Percentiles rank a stretch among this genome's conserved stretches.
Evolutionary conservation across 2,329 filamentous ascomycete species (phyloP).

Genomic region (Davidsoniella neocaledoniae): DNA sequence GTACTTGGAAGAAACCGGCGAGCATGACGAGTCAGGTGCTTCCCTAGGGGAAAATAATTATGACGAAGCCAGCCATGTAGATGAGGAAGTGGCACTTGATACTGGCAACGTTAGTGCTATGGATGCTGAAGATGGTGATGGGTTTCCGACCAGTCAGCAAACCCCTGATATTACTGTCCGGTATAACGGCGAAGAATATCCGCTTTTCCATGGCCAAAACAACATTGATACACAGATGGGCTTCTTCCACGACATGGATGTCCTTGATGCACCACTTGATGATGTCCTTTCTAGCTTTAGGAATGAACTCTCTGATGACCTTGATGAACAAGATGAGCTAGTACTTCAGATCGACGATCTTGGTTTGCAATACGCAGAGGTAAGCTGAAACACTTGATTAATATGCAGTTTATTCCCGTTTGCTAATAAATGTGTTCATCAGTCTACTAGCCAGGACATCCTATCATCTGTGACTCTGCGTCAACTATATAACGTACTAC

Average conservation of each 20-base stretch:
- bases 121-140: constrained; percentile 14
- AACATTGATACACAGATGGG: constrained; percentile 20
- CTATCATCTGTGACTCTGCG: constrained; percentile 23
- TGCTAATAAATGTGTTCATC: not conserved
- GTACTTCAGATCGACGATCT: constrained; percentile 35
- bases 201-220: constrained; percentile 21
- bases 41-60: constrained; percentile 4
- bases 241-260: constrained; percentile 28
- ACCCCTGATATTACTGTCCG: constrained; percentile 24
- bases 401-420: not conserved
- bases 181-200: constrained; percentile 28
- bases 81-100: constrained; percentile 14
- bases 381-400: constrained; percentile 16
- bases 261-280: constrained; percentile 28
- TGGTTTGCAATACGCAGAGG: constrained; percentile 35
- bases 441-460: constrained; percentile 22
- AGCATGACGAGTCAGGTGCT: constrained; percentile 14
- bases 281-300: constrained; percentile 28
- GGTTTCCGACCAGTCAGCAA: constrained; percentile 4
- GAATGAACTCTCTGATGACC: constrained; percentile 28
- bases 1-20: constrained; percentile 8
- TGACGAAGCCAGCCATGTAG: constrained; percentile 15
- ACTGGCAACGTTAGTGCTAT: constrained; percentile 7
- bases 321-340: constrained; percentile 30
- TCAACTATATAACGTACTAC: constrained; percentile 27